These are phyloP conservation scores for Xerophyta viscosa DNA, from an alignment of 106 monocot species.

Conservation along the genomic window DNA sequence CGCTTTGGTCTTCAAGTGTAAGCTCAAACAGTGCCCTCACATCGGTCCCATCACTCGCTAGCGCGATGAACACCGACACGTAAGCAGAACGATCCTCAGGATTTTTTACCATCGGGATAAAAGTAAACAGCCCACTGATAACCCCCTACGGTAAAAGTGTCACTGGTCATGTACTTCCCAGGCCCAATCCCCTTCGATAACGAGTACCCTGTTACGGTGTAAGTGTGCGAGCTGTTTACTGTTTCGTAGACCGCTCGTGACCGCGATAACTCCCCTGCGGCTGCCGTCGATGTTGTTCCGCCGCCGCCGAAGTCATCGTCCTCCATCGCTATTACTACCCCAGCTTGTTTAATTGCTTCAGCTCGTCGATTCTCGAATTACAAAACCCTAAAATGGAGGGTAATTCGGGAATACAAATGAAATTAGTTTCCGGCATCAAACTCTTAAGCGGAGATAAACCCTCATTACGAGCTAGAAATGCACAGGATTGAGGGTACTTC, in stretches of 20 bases:
- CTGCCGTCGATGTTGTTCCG: background rate
- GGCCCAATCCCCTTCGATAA: conserved; percentile 70
- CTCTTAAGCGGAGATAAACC: too few species aligned
- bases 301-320: background rate
- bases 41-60: conserved; percentile 60
- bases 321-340: too few species aligned
- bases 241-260: conserved; percentile 52
- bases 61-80: conserved; percentile 62
- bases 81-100: conserved; percentile 58
- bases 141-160: conserved; percentile 54
- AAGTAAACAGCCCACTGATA: conserved; percentile 75
- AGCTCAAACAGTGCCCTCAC: conserved; percentile 67
- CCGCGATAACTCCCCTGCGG: conserved; percentile 10
- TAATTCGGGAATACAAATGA: too few species aligned
- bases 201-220: conserved; percentile 59
- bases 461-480: too few species aligned
- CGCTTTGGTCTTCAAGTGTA: conserved; percentile 60
- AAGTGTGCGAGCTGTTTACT: conserved; percentile 68
- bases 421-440: too few species aligned
- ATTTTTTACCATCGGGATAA: conserved; percentile 76
- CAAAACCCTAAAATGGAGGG: too few species aligned
- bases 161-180: conserved; percentile 62
- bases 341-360: too few species aligned
- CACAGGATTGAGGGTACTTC: too few species aligned
- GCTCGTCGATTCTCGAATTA: too few species aligned